These are phyloP conservation scores for Podosphaera aphanis DNA, from an alignment of 2,329 filamentous ascomycete genomes.

Conservation along the genomic window DNA sequence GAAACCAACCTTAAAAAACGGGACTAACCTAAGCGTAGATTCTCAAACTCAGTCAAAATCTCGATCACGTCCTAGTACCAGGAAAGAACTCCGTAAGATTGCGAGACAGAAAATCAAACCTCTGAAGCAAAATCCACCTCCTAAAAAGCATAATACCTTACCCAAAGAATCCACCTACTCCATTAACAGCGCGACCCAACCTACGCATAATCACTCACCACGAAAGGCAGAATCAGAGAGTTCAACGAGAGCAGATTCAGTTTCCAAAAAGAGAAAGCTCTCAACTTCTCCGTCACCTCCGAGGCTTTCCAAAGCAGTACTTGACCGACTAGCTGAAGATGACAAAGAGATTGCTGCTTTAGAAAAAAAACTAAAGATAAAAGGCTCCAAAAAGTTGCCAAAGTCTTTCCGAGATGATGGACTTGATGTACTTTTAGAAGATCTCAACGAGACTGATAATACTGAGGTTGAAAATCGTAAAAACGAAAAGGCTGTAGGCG, in stretches of 20 bases:
- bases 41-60: constrained; percentile 6
- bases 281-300: constrained; percentile 4
- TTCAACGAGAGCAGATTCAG: constrained; percentile 8
- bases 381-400: constrained; percentile 46
- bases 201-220: not conserved
- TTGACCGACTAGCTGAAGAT: constrained; percentile 48
- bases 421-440: constrained; percentile 53
- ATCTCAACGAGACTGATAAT: constrained; percentile 31
- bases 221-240: constrained; percentile 14
- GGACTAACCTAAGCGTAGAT: not conserved
- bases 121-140: constrained; percentile 9
- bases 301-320: constrained; percentile 19
- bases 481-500: constrained; percentile 32
- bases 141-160: constrained; percentile 7
- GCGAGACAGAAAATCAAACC: constrained; percentile 14
- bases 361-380: constrained; percentile 70
- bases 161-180: not conserved
- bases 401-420: constrained; percentile 64
- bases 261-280: not conserved
- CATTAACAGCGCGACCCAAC: not conserved
- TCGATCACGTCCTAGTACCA: constrained; percentile 5
- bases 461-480: constrained; percentile 24
- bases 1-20: not conserved
- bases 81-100: constrained; percentile 16
- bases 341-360: constrained; percentile 72